These are phyloP conservation scores for Curvularia hawaiiensis DNA, from an alignment of 2,329 filamentous ascomycete species.

Conservation along the genomic window DNA sequence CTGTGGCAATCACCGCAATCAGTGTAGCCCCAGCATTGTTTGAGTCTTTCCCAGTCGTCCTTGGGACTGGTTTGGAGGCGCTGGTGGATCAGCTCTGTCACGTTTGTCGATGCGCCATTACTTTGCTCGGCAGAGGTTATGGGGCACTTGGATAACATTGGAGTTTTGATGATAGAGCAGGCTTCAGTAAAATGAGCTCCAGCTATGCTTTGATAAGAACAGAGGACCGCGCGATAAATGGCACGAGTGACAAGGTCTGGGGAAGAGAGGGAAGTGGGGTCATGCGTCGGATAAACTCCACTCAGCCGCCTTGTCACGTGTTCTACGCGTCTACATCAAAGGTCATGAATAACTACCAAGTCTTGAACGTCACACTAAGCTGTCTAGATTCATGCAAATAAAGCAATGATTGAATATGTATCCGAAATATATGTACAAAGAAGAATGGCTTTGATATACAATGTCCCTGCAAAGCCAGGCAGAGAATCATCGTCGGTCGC, in stretches of 20 bases:
- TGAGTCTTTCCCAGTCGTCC: slow-evolving; percentile 38
- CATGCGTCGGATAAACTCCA: neutral
- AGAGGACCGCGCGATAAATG: neutral
- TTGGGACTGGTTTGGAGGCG: slow-evolving; percentile 36
- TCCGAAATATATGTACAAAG: slow-evolving; percentile 24
- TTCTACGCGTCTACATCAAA: neutral
- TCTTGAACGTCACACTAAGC: too few species aligned
- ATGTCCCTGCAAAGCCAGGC: neutral
- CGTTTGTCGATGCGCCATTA: slow-evolving; percentile 20
- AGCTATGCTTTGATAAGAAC: neutral
- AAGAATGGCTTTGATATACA: slow-evolving; percentile 9
- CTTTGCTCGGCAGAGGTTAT: slow-evolving; percentile 4
- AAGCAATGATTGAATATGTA: slow-evolving; percentile 6
- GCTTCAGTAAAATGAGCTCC: too few species aligned
- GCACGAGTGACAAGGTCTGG: neutral
- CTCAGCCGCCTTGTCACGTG: neutral
- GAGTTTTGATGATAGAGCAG: too few species aligned
- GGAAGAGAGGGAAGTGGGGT: neutral
- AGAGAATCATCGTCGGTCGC: neutral
- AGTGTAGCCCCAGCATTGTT: slow-evolving; percentile 42
- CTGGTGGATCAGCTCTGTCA: slow-evolving; percentile 31
- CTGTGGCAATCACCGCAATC: slow-evolving; percentile 47
- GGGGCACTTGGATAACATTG: slow-evolving; percentile 25
- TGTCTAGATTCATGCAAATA: neutral
- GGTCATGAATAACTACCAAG: neutral